Evolutionary conservation across 352 stramenopile genomes (phyloP).

Genomic region (Phytophthora melonis): DNA sequence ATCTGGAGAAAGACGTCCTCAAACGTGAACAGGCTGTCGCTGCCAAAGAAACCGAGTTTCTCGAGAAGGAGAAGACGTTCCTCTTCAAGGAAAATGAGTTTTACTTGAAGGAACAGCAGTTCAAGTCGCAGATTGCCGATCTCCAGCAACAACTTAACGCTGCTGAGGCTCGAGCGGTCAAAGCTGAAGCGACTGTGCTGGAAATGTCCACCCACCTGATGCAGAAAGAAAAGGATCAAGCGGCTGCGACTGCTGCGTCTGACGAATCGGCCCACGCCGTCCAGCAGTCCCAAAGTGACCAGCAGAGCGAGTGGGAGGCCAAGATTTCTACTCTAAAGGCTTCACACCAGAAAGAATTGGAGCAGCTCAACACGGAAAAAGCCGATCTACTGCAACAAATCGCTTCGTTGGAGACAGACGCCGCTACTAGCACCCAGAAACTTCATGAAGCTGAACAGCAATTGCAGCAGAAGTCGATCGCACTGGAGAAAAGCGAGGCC

Average conservation of each 20-base stretch:
- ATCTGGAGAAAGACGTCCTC: constrained; percentile 61
- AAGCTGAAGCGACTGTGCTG: constrained; percentile 38
- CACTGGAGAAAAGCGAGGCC: constrained; percentile 28
- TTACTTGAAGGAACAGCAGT: constrained; percentile 42
- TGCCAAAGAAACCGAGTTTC: constrained; percentile 41
- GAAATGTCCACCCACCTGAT: constrained; percentile 41
- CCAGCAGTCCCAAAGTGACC: constrained; percentile 19
- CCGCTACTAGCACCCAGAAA: not conserved
- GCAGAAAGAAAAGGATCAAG: constrained; percentile 42
- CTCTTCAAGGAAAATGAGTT: constrained; percentile 48
- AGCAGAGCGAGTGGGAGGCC: constrained; percentile 28
- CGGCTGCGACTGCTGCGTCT: constrained; percentile 8
- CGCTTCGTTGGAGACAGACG: constrained; percentile 22
- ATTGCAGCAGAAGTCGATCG: constrained; percentile 16
- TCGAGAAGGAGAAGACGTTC: constrained; percentile 49
- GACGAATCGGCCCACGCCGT: constrained; percentile 9
- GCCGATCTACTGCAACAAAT: constrained; percentile 25
- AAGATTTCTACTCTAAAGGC: constrained; percentile 18
- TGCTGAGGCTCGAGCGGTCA: constrained; percentile 25
- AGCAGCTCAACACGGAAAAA: constrained; percentile 23
- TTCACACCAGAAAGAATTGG: constrained; percentile 30
- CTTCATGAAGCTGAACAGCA: constrained; percentile 29
- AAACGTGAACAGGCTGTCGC: constrained; percentile 47
- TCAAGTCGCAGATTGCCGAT: constrained; percentile 36
- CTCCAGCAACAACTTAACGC: constrained; percentile 41